Evolutionary conservation across 2,329 filamentous ascomycete species (phyloP), one percentile per base, ranked within the genome.

Genomic region (Fusarium sp.): DNA sequence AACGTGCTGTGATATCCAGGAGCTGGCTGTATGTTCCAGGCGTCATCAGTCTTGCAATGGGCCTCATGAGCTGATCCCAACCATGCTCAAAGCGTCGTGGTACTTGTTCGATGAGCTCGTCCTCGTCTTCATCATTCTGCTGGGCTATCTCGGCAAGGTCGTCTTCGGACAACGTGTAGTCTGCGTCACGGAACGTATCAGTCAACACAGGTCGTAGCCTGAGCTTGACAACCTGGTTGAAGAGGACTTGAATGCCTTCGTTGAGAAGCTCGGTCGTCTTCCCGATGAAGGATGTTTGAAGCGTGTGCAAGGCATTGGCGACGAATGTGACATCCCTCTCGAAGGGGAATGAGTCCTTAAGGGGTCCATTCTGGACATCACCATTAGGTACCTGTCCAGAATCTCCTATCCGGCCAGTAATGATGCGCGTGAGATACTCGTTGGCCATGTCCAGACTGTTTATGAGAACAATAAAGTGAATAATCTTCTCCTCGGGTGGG

Each of bases 371-470:
- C 11, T 84, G 83, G 22, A 81, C 67, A 12, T 81, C 73, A 9
- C 78, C 79, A 33, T 84, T 79, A 20, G 71, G 73, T 53, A 83
- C 77, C 2, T 84, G 83, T 7, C 83, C 80, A 1, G 85, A 77
- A 17, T 82, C 81, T 36, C 85, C 84, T 29, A 95, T 85, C 56
- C 92, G 91, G 36, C 91, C 88, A 35, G 89, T 88, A 51, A 98
- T 92, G 75, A 99, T 98, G 63, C 96, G 93, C 17, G 91, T 90
- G 59, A 98, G 89, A 82, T 99, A 99, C 79, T 98, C 94, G 71
- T 94, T 94, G 11, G 95, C 92, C 69, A 98, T 90, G 80, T 99
- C 96, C 29, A 99, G 90, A 80, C 96, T 98, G 87, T 99, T 99
- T 82, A 98, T 94, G 55, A 98, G 88, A 24, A 98, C 92, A 17